Percentiles rank a stretch among this genome's conserved stretches.
Conservation (phyloP, 768 basidiomycete species). For the Rhizopogon salebrosus region DNA sequence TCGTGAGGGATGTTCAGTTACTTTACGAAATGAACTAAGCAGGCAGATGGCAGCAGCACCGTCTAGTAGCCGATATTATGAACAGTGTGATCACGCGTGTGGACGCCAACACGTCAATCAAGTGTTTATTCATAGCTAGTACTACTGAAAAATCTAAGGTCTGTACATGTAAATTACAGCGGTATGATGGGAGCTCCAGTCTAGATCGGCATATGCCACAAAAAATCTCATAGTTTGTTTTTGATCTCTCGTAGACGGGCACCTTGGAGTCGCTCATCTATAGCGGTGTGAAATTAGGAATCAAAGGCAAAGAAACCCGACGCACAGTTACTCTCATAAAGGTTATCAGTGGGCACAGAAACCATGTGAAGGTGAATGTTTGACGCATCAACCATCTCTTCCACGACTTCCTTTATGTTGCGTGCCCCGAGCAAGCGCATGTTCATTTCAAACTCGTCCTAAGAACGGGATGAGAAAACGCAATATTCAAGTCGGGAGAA, state of each 20-base stretch:
- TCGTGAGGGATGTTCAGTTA: too few relatives aligned
- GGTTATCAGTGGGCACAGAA: conserved; percentile 21
- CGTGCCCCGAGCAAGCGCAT: conserved; percentile 82
- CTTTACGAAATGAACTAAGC: too few relatives aligned
- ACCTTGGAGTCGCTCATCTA: conserved; percentile 27
- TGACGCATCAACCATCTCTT: conserved; percentile 75
- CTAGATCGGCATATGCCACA: not conserved
- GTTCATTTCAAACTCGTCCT: conserved; percentile 98
- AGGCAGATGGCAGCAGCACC: too few relatives aligned
- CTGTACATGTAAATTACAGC: not conserved
- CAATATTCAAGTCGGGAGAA: not conserved
- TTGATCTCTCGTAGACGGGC: conserved; percentile 16
- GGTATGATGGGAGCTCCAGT: not conserved
- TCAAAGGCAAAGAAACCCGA: conserved; percentile 1
- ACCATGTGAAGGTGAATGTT: conserved; percentile 25
- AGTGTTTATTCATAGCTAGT: not conserved
- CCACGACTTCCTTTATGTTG: conserved; percentile 68
- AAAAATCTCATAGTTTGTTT: conserved; percentile 11
- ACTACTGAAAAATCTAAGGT: not conserved
- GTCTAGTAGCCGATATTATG: too few relatives aligned
- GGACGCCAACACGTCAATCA: not conserved
- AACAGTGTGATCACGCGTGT: too few relatives aligned
- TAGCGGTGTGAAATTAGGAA: not conserved
- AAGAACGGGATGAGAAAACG: not conserved
- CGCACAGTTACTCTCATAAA: conserved; percentile 30